These are phyloP conservation scores for Schoenoplectus triqueter DNA, from an alignment of 202 grass and related monocot species.

Conservation along the genomic window DNA sequence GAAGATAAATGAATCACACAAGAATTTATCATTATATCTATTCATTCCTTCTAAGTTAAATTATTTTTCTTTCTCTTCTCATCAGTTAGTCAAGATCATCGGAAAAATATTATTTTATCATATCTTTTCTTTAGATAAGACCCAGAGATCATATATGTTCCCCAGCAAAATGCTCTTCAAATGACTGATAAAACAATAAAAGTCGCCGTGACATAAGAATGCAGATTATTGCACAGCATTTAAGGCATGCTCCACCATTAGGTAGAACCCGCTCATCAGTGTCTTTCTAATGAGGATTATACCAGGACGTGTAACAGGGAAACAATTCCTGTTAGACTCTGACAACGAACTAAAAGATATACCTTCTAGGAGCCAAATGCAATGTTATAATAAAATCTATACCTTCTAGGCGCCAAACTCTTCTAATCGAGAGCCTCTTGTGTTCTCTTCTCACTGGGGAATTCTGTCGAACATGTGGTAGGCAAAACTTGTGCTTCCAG, in stretches of 20 bases:
- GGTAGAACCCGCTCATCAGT: background rate
- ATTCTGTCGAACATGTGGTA: background rate
- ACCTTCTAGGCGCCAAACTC: background rate
- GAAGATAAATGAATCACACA: background rate
- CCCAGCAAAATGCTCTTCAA: background rate
- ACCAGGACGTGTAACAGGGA: background rate
- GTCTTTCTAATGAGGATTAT: background rate
- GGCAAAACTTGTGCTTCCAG: background rate
- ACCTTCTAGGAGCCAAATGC: background rate
- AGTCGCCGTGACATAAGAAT: background rate
- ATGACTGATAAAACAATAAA: background rate
- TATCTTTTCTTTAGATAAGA: background rate
- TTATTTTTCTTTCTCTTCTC: too few relatives aligned
- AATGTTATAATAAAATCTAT: background rate
- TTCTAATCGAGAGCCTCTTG: background rate
- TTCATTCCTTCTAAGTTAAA: too few relatives aligned
- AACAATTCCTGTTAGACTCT: background rate
- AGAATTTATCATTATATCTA: too few relatives aligned
- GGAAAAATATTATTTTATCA: too few relatives aligned
- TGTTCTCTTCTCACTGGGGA: background rate
- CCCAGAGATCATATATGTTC: background rate
- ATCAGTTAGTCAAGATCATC: too few relatives aligned
- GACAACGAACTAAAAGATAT: background rate
- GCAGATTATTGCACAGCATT: background rate
- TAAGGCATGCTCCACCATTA: background rate